These are phyloP conservation scores for Punctularia strigosozonata DNA, from an alignment of 768 basidiomycete species.

Conservation along the genomic window DNA sequence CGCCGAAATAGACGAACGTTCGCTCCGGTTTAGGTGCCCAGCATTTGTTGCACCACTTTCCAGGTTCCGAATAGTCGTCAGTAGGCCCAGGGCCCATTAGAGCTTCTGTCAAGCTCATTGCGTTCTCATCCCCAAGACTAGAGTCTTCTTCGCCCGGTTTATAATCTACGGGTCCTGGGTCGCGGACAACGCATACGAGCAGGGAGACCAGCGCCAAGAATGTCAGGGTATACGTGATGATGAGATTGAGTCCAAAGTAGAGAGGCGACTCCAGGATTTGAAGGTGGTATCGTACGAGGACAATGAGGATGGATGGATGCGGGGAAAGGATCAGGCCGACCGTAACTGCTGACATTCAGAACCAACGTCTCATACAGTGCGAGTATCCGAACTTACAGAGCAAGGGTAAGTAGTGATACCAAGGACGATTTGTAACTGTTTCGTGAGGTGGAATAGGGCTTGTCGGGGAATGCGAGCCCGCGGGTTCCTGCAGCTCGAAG, in stretches of 20 bases:
- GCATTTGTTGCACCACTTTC: conserved; percentile 70
- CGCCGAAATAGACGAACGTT: no score
- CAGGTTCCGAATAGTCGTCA: conserved; percentile 38
- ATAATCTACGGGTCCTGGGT: conserved; percentile 69
- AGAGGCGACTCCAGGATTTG: conserved; percentile 34
- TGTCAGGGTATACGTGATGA: conserved; percentile 50
- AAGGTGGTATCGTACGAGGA: conserved; percentile 60
- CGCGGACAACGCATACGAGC: conserved; percentile 57
- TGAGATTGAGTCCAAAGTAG: conserved; percentile 40
- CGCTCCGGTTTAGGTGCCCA: conserved; percentile 74
- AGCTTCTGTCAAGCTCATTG: conserved; percentile 46
- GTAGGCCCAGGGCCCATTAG: conserved; percentile 34
- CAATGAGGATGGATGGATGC: conserved; percentile 60
- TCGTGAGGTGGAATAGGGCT: no score
- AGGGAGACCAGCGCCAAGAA: conserved; percentile 65
- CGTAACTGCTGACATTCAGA: no score
- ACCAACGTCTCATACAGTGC: no score
- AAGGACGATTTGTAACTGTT: no score
- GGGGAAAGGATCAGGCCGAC: conserved; percentile 53
- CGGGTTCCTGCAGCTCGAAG: no score
- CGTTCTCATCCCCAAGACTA: conserved; percentile 21
- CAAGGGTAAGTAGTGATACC: no score
- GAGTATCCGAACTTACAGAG: no score
- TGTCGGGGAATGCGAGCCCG: no score
- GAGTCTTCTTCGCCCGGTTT: conserved; percentile 17